phyloP scores from a whole-genome alignment of 1,284 basidiomycete genomes.

The Trichosporon sp. region DNA sequence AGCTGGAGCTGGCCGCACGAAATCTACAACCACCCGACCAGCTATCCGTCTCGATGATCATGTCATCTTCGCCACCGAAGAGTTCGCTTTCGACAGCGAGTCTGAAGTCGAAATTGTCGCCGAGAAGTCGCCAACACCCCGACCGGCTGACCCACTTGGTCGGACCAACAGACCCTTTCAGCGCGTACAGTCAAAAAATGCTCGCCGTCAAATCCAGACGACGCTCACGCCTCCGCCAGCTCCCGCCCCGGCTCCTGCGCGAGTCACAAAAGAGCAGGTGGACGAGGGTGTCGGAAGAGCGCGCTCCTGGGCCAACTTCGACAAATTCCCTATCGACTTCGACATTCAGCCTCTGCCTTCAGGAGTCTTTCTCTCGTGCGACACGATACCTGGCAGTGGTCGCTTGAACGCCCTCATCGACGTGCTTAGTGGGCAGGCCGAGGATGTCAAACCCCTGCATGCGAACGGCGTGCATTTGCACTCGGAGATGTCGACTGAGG shows the following conservation, averaged over 20 bases:
- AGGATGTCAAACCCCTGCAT: conserved; percentile 7
- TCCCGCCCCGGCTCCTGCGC: neutral
- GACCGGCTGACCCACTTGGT: neutral
- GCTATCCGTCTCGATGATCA: conserved; percentile 40
- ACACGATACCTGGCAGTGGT: conserved; percentile 27
- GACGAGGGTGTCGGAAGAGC: conserved; percentile 40
- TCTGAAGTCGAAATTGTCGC: conserved; percentile 9
- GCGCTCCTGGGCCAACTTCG: conserved; percentile 46
- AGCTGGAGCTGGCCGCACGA: neutral
- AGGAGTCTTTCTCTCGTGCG: conserved; percentile 29
- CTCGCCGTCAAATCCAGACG: neutral
- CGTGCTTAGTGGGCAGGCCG: conserved; percentile 6
- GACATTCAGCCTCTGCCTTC: conserved; percentile 43
- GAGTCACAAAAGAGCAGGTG: conserved; percentile 10
- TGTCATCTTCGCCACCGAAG: conserved; percentile 37
- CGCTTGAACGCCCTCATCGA: conserved; percentile 15
- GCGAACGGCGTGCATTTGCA: conserved; percentile 22
- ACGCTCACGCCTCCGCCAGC: neutral
- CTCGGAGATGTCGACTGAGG: conserved; percentile 19
- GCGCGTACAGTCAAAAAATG: neutral
- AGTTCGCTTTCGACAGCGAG: conserved; percentile 37
- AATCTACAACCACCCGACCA: conserved; percentile 17
- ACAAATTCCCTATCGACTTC: conserved; percentile 44
- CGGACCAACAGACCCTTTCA: neutral
- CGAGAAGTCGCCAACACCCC: conserved; percentile 3